Conservation (phyloP, 1,284 basidiomycete genomes). For the Dichomitus squalens region DNA sequence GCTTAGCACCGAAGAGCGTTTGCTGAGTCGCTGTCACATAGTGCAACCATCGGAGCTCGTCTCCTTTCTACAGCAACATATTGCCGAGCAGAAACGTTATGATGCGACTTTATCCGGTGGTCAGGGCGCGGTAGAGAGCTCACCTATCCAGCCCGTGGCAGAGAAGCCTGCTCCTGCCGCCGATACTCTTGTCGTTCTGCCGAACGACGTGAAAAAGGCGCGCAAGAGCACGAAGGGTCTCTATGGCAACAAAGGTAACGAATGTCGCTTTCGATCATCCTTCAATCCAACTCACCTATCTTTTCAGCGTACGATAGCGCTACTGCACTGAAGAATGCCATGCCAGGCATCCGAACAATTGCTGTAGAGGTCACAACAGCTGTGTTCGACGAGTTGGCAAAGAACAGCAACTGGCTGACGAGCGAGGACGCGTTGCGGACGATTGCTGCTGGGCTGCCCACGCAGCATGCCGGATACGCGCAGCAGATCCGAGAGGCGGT, state of each 20-base stretch:
- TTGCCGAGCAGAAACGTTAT: slow-evolving; percentile 76
- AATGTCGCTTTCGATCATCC: not conserved
- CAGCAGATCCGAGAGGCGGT: slow-evolving; percentile 68
- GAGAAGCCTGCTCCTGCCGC: slow-evolving; percentile 48
- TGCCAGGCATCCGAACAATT: slow-evolving; percentile 65
- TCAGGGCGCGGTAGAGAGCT: slow-evolving; percentile 41
- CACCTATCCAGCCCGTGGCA: slow-evolving; percentile 31
- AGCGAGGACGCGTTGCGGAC: slow-evolving; percentile 76
- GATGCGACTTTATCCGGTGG: slow-evolving; percentile 66
- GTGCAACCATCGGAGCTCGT: slow-evolving; percentile 74
- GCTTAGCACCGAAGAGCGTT: not conserved
- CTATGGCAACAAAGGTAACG: slow-evolving; percentile 64
- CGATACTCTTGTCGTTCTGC: slow-evolving; percentile 66
- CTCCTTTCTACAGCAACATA: slow-evolving; percentile 71
- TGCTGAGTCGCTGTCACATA: slow-evolving; percentile 29
- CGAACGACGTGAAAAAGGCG: slow-evolving; percentile 73
- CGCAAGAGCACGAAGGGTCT: slow-evolving; percentile 72
- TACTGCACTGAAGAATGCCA: slow-evolving; percentile 55
- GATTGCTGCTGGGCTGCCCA: slow-evolving; percentile 55
- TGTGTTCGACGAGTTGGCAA: slow-evolving; percentile 65
- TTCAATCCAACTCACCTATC: slow-evolving; percentile 1
- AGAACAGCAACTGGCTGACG: slow-evolving; percentile 61
- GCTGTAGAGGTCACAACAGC: slow-evolving; percentile 65
- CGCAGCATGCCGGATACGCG: slow-evolving; percentile 59
- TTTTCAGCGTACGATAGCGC: slow-evolving; percentile 57